These are phyloP conservation scores for Globisporangium cystogenes DNA, from an alignment of 352 stramenopile genomes.

Conservation along the genomic window DNA sequence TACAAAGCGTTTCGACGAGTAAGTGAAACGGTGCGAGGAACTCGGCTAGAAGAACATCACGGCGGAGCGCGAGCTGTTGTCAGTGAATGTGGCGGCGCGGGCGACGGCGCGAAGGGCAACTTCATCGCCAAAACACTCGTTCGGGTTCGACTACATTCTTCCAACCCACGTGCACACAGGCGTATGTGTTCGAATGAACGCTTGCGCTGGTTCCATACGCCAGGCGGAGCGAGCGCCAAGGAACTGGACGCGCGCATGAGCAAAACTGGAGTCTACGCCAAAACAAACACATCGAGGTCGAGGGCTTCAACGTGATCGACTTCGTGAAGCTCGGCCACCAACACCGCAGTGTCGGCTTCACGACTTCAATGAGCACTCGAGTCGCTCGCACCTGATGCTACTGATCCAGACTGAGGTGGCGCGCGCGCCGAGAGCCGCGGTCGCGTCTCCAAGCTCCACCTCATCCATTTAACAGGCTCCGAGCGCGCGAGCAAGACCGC, in stretches of 20 bases:
- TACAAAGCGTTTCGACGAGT: too few species aligned
- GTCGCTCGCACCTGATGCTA: conserved; percentile 90
- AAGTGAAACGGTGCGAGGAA: too few species aligned
- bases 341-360: conserved; percentile 85
- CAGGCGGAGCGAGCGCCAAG: conserved; percentile 19
- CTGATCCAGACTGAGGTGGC: conserved; percentile 72
- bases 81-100: too few species aligned
- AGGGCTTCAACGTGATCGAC: conserved; percentile 74
- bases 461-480: conserved; percentile 87
- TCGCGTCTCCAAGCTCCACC: conserved; percentile 68
- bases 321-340: conserved; percentile 80
- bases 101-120: too few species aligned
- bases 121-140: too few species aligned
- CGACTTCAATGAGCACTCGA: conserved; percentile 92
- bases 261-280: conserved; percentile 69
- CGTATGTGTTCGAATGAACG: too few species aligned
- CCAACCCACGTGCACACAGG: too few species aligned
- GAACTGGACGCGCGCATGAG: conserved; percentile 61
- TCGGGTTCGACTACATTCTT: too few species aligned
- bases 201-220: too few species aligned
- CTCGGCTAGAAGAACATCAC: too few species aligned
- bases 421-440: conserved; percentile 38
- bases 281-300: conserved; percentile 89
- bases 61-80: too few species aligned
- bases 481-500: conserved; percentile 89